Evolutionary conservation across 306 rosid genomes (phyloP).

Genomic region (Lotus japonicus): DNA sequence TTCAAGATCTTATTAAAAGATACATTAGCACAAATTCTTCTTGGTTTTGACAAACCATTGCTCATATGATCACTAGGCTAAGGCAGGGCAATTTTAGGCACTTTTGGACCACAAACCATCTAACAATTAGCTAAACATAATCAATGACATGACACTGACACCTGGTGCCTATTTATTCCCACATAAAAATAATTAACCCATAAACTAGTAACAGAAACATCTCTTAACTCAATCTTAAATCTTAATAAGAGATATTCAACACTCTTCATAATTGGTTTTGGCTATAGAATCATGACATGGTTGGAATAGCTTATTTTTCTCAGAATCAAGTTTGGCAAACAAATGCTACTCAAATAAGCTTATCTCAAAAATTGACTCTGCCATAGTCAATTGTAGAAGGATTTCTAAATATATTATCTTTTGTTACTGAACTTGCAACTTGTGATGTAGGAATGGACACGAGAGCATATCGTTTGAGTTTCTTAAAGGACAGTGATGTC

Average conservation of each 20-base stretch:
- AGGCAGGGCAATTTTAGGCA: not conserved
- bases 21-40: not conserved
- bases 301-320: no score
- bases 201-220: no score
- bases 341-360: no score
- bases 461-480: constrained; percentile 85
- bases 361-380: no score
- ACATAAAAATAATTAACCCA: no score
- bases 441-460: constrained; percentile 85
- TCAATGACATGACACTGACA: not conserved
- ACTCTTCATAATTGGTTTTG: no score
- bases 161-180: not conserved
- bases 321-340: no score
- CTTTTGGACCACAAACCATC: constrained; percentile 17
- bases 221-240: no score
- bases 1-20: not conserved
- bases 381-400: no score
- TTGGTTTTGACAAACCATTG: not conserved
- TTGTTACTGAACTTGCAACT: constrained; percentile 8
- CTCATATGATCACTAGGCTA: not conserved
- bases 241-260: no score
- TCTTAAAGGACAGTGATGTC: constrained; percentile 82
- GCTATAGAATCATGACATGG: no score
- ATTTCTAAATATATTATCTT: no score
- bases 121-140: not conserved